A percentile compares a stretch with the other conserved stretches of the same genome.
Evolutionary conservation across 352 stramenopile genomes (phyloP).

Genomic region (Pythium scleroteichum): DNA sequence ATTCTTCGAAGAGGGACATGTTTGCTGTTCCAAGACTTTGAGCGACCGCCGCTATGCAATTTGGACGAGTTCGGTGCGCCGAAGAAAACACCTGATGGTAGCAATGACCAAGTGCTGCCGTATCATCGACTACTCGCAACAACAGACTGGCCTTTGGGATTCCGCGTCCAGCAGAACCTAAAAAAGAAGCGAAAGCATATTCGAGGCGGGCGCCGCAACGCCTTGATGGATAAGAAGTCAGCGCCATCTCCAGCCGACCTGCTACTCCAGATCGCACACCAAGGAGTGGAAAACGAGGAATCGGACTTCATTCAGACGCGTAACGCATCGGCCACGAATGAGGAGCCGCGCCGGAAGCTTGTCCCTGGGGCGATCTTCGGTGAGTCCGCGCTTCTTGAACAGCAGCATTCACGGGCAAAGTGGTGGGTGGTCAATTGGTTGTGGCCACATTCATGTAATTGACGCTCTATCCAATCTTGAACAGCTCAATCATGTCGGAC

Average conservation of each 20-base stretch:
- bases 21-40: conserved; percentile 66
- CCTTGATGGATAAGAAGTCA: conserved; percentile 27
- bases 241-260: conserved; percentile 14
- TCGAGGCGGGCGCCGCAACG: conserved; percentile 45
- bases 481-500: conserved; percentile 55
- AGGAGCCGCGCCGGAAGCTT: conserved; percentile 43
- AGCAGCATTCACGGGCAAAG: conserved; percentile 49
- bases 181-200: conserved; percentile 49
- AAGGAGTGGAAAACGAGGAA: background rate
- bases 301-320: background rate
- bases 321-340: conserved; percentile 1
- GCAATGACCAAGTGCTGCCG: conserved; percentile 35
- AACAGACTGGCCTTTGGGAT: conserved; percentile 62
- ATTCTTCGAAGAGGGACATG: conserved; percentile 73
- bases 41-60: conserved; percentile 38
- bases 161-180: conserved; percentile 35
- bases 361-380: conserved; percentile 61
- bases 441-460: background rate
- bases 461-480: background rate
- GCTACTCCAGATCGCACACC: conserved; percentile 19
- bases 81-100: conserved; percentile 13
- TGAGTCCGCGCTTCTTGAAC: conserved; percentile 57
- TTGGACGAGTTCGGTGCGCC: background rate
- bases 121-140: conserved; percentile 66
- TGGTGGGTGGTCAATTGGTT: conserved; percentile 44